Base-by-base conservation (phyloP, 164 flowering plant species). In the Buxus sempervirens region DNA sequence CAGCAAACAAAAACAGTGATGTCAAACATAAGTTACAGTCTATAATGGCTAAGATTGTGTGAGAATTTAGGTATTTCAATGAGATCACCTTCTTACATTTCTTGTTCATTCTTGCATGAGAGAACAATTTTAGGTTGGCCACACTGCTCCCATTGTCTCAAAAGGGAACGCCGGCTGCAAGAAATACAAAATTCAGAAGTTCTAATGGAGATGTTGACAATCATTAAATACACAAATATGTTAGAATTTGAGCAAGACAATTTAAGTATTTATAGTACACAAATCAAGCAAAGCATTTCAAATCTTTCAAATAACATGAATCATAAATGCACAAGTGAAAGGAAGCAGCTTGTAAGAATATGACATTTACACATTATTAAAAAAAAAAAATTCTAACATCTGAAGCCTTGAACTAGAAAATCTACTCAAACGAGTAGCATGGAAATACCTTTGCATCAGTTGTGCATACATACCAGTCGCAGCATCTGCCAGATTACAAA, bases 61-160 rank as follows among this genome's bases (percentile, higher is more conserved):
- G 24, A 15, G 21, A 45, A n/a, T 38, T 58, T 20, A 5, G 27
- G 0, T n/a, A 60, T 22, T 18, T 18, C 32, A 74, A 62, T 53
- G 19, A 60, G 45, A 60, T 77, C 77, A 76, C 77, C 79, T 74
- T 72, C 92, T 87, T 81, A 93, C 98, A 94, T 91, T 85, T 90
- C 97, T 70, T 85, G 90, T 76, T 84, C 95, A 77, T 90, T 94
- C 82, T 90, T 94, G 91, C 97, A 94, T 20, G 93, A 80, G 32
- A 88, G 84, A 70, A 91, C 98, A 66, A 91, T 89, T 80, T 94
- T 94, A 18, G 98, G 83, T 69, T 94, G 96, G 68, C 97, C 97
- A 78, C 84, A 85, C 58, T 73, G 86, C 75, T 91, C 97, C 98
- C 98, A 94, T 59, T 82, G 86, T 74, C 89, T 84, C 83, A 91